Base-by-base conservation (phyloP, 805 yeast genomes). In the Hanseniaspora valbyensis region DNA sequence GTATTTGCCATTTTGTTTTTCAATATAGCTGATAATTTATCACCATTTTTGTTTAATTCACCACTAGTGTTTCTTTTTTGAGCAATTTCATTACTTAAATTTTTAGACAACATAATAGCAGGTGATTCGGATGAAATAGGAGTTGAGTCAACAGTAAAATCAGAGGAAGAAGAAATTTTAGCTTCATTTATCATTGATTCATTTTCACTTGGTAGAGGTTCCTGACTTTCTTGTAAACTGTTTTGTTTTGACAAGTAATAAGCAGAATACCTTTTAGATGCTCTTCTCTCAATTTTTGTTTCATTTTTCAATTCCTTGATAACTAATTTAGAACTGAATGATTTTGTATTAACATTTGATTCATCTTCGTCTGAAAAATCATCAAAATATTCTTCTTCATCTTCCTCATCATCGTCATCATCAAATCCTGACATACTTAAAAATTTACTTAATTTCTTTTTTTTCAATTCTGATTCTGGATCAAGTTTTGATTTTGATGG, bases 221-320 rank as follows among this genome's bases (percentile, higher is more conserved):
- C 24, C 14, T 7, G 10, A 18, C 6, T 67, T 67, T 54, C 74
- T 77, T 0, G 85, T 70, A 10, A 84, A 70, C 34, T 28, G 29
- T 39, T 46, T 12, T 41, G 39, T 58, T 83, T 84, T 1, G 94
- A 86, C 65, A 81, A 81, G 60, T 90, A 97, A 54, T 89, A 90
- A 0, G 96, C 96, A 4, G 96, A 87, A 61, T 83, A 90, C 50
- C 98, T 71, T 57, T 90, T 82, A 0, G 96, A 89, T 0, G 97
- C 99, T 54, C 96, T 75, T 57, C 99, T 75, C 68, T 83, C 94
- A 29, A 92, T 69, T 2, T 85, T 82, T 43, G 84, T 85, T 2
- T 89, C 86, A 42, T 81, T 79, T 59, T 90, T 95, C 9, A 90
- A 69, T 57, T 84, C 85, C 0, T 79, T 71, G 26, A 89, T 69